Evolutionary conservation across 2,329 filamentous ascomycete species (phyloP), one percentile per base, ranked within the genome.

Genomic region (Ascocoryne sarcoides): DNA sequence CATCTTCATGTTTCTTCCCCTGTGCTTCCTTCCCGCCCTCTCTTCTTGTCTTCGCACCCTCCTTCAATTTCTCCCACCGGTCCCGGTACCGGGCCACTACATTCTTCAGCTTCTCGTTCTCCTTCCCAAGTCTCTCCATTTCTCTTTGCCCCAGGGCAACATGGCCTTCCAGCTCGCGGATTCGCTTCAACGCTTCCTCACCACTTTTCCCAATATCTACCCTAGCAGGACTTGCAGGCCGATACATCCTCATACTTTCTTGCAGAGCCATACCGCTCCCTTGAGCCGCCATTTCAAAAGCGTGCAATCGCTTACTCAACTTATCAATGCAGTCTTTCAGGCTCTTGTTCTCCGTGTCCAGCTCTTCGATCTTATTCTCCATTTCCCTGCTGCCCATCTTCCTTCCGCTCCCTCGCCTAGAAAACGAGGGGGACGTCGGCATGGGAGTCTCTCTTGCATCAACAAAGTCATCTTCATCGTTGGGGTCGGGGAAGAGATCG

Each of bases 271-370:
- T 76, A 39, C 83, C 85, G 28, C 84, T 89, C 48, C 82, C 87
- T 63, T 96, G 92, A 0, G 88, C 87, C 53, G 86, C 89, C 29
- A 87, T 81, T 62, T 98, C 90, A 65, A 95, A 98, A 47, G 88
- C 83, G 54, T 92, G 84, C n/a, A 98, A 73, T 1, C 90, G 78
- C 53, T 83, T 85, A 47, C 84, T 85, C 26, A 95, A 74, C 36
- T 86, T 87, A 62, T 96, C 89, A 7, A 94, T 76, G 52, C 88
- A 79, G 42, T 83, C 76, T 55, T 92, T 90, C 37, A 96, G 71
- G 8, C 84, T 84, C 47, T 83, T 75, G 60, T 96, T 98, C 58
- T 96, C 87, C 36, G 90, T 75, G 48, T 83, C 79, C 8, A 96
- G 71, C 62, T 98, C 92, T 61, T 98, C 92, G 47, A 87, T 69